A percentile compares a stretch with the other conserved stretches of the same genome.
phyloP scores from a whole-genome alignment of 768 basidiomycete species.

The Tricholoma sp. region DNA sequence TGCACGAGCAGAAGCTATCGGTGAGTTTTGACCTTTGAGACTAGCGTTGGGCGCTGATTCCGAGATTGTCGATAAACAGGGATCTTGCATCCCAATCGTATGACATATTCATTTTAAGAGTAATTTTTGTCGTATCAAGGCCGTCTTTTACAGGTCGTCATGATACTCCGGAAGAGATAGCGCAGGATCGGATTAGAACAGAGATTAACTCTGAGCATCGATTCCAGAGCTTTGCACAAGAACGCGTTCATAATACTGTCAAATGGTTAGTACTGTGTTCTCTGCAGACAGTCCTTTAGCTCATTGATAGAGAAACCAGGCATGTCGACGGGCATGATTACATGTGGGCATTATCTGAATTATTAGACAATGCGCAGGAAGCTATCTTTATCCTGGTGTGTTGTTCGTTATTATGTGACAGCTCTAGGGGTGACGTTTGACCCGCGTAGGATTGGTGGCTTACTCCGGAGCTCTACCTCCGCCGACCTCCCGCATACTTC shows the following conservation, averaged over 20 bases:
- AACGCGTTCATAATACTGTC: slow-evolving; percentile 64
- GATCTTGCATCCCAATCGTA: slow-evolving; percentile 42
- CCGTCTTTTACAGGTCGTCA: slow-evolving; percentile 47
- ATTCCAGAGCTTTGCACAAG: slow-evolving; percentile 77
- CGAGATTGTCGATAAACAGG: slow-evolving; percentile 21
- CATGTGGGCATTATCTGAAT: slow-evolving; percentile 90
- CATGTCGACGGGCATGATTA: slow-evolving; percentile 96
- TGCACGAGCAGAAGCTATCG: too few relatives aligned
- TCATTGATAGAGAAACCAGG: slow-evolving; percentile 29
- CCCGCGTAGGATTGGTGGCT: slow-evolving; percentile 81
- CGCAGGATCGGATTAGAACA: slow-evolving; percentile 63
- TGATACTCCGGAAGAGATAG: slow-evolving; percentile 70
- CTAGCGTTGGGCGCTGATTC: too few relatives aligned
- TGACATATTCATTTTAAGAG: slow-evolving; percentile 4
- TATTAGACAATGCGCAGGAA: slow-evolving; percentile 78
- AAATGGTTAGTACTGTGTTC: slow-evolving; percentile 62
- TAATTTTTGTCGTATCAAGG: background rate
- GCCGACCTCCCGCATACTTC: slow-evolving; percentile 82
- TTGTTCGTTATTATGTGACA: background rate
- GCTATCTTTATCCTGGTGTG: slow-evolving; percentile 82
- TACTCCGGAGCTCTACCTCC: slow-evolving; percentile 89
- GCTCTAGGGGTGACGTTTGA: background rate
- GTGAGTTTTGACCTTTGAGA: too few relatives aligned
- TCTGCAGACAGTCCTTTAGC: background rate
- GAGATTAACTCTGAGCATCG: slow-evolving; percentile 78